These are phyloP conservation scores for Gyromitra esculenta DNA, from an alignment of 2,329 filamentous ascomycete species.

Conservation along the genomic window DNA sequence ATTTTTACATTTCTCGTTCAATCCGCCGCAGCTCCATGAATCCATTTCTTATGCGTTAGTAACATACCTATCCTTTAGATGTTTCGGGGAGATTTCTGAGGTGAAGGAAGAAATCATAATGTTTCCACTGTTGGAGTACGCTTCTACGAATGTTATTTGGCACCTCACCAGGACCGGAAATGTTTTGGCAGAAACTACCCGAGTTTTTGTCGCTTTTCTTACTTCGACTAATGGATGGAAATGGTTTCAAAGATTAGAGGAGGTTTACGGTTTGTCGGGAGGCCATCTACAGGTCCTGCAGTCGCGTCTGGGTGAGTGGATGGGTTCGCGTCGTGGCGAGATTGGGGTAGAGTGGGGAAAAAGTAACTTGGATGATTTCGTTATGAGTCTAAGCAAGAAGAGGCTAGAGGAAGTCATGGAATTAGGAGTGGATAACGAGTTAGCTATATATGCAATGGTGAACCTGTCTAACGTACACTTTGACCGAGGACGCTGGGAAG, in stretches of 20 bases:
- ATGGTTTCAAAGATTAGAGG: slow-evolving; percentile 3
- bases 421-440: neutral
- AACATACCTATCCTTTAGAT: slow-evolving; percentile 21
- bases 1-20: slow-evolving; percentile 20
- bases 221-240: slow-evolving; percentile 17
- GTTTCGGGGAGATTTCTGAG: neutral
- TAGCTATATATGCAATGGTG: neutral
- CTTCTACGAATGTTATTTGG: slow-evolving; percentile 9
- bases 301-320: slow-evolving; percentile 14
- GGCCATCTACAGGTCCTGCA: slow-evolving; percentile 27
- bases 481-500: slow-evolving; percentile 62
- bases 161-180: slow-evolving; percentile 11
- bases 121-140: slow-evolving; percentile 25
- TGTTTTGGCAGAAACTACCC: neutral
- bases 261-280: neutral
- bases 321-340: neutral
- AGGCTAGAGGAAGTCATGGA: neutral
- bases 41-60: slow-evolving; percentile 16
- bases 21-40: slow-evolving; percentile 20
- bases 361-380: neutral
- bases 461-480: slow-evolving; percentile 14
- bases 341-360: neutral
- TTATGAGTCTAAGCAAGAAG: neutral
- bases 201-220: slow-evolving; percentile 14
- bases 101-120: neutral